phyloP scores from a whole-genome alignment of 148 eudicot genomes.

The Rhododendron vialii region DNA sequence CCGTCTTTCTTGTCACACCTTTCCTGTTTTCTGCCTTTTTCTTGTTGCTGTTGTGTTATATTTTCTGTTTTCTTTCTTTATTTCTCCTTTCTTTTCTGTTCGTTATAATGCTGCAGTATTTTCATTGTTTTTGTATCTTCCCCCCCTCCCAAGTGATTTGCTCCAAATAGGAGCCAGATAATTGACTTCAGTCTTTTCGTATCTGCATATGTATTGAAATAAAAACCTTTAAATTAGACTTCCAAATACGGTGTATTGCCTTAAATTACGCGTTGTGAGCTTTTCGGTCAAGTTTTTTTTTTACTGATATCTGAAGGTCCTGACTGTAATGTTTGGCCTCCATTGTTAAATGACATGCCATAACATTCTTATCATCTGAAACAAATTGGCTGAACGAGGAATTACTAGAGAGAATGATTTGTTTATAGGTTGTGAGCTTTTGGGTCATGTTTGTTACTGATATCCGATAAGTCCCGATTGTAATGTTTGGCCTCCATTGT shows the following conservation, averaged over 20 bases:
- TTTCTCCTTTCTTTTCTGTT: too few species aligned
- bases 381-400: not conserved
- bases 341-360: not conserved
- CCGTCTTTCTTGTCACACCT: not conserved
- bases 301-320: not conserved
- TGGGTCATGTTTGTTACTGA: not conserved
- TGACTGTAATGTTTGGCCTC: not conserved
- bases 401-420: too few species aligned
- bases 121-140: too few species aligned
- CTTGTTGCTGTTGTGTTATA: not conserved
- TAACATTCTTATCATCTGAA: not conserved
- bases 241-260: not conserved
- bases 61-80: not conserved
- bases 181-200: not conserved
- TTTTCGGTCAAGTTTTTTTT: too few species aligned
- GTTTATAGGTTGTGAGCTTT: not conserved
- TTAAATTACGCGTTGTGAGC: not conserved
- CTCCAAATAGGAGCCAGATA: not conserved
- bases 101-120: too few species aligned
- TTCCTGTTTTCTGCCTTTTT: not conserved
- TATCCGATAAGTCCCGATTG: not conserved
- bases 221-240: not conserved
- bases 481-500: not conserved
- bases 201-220: too few species aligned
- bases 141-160: not conserved